Conservation (phyloP, 805 yeast species). For the Wickerhamomyces bisporus region DNA sequence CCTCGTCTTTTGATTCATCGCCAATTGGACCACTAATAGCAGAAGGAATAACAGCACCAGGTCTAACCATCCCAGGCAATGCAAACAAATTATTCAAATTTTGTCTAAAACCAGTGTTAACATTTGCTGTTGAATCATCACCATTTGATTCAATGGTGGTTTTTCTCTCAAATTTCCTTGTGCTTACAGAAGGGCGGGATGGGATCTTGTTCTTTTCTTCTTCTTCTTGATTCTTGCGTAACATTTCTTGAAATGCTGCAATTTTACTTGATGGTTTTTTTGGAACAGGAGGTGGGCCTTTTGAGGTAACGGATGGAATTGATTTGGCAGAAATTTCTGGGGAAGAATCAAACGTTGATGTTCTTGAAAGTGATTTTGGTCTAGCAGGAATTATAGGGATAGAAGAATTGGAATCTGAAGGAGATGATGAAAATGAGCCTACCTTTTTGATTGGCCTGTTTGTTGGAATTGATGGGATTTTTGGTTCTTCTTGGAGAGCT, state of each 20-base stretch:
- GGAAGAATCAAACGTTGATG: slow-evolving; percentile 1
- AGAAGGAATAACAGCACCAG: slow-evolving; percentile 25
- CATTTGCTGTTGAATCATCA: background rate
- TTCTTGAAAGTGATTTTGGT: slow-evolving; percentile 1
- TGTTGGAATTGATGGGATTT: no score
- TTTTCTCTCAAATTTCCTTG: slow-evolving; percentile 2
- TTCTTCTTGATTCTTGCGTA: slow-evolving; percentile 54
- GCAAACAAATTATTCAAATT: slow-evolving; percentile 59
- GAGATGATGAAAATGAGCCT: no score
- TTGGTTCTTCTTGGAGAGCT: no score
- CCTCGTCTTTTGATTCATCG: slow-evolving; percentile 2
- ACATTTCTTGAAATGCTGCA: slow-evolving; percentile 78
- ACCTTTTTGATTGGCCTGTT: no score
- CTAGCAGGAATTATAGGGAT: slow-evolving; percentile 3
- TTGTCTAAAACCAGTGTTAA: slow-evolving; percentile 41
- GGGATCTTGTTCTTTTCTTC: slow-evolving; percentile 35
- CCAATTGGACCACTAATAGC: slow-evolving; percentile 1
- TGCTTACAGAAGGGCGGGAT: slow-evolving; percentile 3
- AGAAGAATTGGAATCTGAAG: background rate
- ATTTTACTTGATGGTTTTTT: slow-evolving; percentile 74
- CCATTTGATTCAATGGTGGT: slow-evolving; percentile 36
- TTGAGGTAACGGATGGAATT: slow-evolving; percentile 2
- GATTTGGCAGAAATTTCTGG: no score
- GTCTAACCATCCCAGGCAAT: slow-evolving; percentile 43
- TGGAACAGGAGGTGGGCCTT: slow-evolving; percentile 62